phyloP scores from a whole-genome alignment of 805 yeast species.

The Candida railenensis region DNA sequence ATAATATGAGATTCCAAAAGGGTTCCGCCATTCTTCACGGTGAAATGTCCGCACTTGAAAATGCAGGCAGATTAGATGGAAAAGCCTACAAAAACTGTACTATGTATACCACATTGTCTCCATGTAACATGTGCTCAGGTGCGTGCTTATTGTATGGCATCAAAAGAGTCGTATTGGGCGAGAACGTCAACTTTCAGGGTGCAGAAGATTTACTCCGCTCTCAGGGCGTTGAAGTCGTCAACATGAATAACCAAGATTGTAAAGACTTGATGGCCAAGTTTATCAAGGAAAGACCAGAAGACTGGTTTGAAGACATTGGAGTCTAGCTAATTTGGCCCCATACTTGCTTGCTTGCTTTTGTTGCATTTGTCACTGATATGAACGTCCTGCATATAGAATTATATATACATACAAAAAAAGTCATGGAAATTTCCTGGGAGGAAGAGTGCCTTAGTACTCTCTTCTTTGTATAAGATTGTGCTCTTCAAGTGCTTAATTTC shows the following conservation, averaged over 20 bases:
- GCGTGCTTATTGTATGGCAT: slow-evolving; percentile 88
- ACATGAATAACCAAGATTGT: slow-evolving; percentile 59
- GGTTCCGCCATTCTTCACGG: slow-evolving; percentile 85
- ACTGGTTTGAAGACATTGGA: slow-evolving; percentile 84
- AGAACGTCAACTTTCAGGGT: slow-evolving; percentile 77
- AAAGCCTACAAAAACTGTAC: slow-evolving; percentile 79
- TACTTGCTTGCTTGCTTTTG: too few relatives aligned
- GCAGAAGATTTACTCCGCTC: slow-evolving; percentile 72
- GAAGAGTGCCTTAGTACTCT: too few relatives aligned
- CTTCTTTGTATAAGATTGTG: too few relatives aligned
- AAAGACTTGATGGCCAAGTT: slow-evolving; percentile 73
- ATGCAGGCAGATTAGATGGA: slow-evolving; percentile 87
- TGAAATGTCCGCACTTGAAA: slow-evolving; percentile 84
- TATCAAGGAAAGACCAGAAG: slow-evolving; percentile 72
- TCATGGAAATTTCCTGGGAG: too few relatives aligned
- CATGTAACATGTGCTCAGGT: slow-evolving; percentile 95
- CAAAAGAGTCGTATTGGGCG: slow-evolving; percentile 85
- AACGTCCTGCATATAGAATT: background rate
- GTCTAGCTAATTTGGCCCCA: too few relatives aligned
- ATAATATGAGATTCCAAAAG: slow-evolving; percentile 86
- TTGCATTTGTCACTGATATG: background rate
- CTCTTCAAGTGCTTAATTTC: too few relatives aligned
- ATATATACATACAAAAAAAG: too few relatives aligned
- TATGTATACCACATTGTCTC: slow-evolving; percentile 87
- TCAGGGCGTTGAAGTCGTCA: slow-evolving; percentile 72